Evolutionary conservation across 148 eudicot species (phyloP).

Genomic region (Rhododendron vialii): DNA sequence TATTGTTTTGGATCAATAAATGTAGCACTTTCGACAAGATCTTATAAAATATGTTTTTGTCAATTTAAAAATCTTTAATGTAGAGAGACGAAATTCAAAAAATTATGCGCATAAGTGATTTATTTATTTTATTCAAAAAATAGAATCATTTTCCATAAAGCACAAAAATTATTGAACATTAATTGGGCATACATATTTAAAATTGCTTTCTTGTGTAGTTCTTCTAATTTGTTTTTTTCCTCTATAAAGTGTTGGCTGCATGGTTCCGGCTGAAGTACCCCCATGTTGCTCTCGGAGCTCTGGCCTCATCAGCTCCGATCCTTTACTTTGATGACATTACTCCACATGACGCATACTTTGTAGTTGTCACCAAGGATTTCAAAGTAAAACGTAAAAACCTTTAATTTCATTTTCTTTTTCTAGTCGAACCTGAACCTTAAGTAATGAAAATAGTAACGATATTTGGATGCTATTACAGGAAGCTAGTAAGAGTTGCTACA

Average conservation of each 20-base stretch:
- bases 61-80: neutral
- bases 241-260: slow-evolving; percentile 37
- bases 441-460: neutral
- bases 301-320: slow-evolving; percentile 57
- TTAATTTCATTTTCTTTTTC: neutral
- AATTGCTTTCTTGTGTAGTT: neutral
- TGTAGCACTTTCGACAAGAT: no score
- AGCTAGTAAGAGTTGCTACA: slow-evolving; percentile 33
- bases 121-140: no score
- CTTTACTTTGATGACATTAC: slow-evolving; percentile 41
- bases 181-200: no score
- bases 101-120: no score
- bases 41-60: no score
- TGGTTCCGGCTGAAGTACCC: slow-evolving; percentile 65
- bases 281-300: slow-evolving; percentile 49
- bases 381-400: slow-evolving; percentile 6
- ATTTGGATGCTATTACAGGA: slow-evolving; percentile 25
- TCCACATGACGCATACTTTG: slow-evolving; percentile 27
- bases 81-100: no score
- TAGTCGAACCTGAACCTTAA: neutral
- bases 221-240: neutral
- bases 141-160: neutral
- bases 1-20: no score
- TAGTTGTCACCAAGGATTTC: slow-evolving; percentile 37
- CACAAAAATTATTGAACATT: neutral